Conservation (phyloP, 805 yeast species). For the Candida namnaoensis region DNA sequence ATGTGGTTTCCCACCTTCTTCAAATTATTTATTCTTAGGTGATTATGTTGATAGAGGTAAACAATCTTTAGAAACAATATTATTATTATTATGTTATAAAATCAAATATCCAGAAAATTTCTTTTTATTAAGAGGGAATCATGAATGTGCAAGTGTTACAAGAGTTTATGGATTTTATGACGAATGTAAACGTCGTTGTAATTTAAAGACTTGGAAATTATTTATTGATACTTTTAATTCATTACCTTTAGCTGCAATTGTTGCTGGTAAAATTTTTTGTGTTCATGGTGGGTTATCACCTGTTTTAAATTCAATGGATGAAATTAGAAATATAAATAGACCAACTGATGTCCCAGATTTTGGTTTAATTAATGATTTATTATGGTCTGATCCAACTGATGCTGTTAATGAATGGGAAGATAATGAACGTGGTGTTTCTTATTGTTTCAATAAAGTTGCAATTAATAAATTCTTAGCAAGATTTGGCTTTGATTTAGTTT, state of each 20-base stretch:
- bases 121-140: conserved; percentile 88
- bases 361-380: conserved; percentile 67
- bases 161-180: conserved; percentile 96
- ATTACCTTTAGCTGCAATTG: conserved; percentile 90
- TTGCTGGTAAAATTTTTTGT: conserved; percentile 90
- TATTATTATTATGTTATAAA: conserved; percentile 82
- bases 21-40: conserved; percentile 88
- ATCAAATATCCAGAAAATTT: conserved; percentile 96
- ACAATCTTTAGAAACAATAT: conserved; percentile 88
- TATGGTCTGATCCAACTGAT: conserved; percentile 79
- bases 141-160: conserved; percentile 95
- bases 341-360: conserved; percentile 82
- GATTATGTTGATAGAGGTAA: conserved; percentile 98
- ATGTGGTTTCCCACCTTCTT: conserved; percentile 94
- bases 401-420: conserved; percentile 59
- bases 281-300: conserved; percentile 84
- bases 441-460: conserved; percentile 64
- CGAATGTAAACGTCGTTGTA: conserved; percentile 92
- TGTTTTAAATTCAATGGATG: conserved; percentile 51
- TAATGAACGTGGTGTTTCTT: conserved; percentile 79
- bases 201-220: conserved; percentile 86
- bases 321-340: conserved; percentile 62
- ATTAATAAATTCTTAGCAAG: conserved; percentile 60
- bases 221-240: conserved; percentile 95
- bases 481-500: conserved; percentile 69